These are phyloP conservation scores for Sporisorium scitamineum DNA, from an alignment of 1,284 basidiomycete species.

Conservation along the genomic window DNA sequence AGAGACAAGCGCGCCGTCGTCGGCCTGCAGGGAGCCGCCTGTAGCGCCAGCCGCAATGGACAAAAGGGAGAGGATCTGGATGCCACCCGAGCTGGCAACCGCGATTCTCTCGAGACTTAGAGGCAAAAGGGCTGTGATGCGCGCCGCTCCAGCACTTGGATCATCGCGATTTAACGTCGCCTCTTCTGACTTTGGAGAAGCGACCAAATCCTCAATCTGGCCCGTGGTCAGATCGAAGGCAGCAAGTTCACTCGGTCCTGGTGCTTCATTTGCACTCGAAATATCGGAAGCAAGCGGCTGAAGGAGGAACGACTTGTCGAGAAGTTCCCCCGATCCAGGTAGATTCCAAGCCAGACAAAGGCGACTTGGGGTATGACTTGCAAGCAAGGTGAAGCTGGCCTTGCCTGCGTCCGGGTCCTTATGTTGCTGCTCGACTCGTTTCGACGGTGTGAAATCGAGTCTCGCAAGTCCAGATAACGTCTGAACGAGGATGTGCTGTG, in stretches of 20 bases:
- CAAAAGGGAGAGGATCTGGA: conserved; percentile 17
- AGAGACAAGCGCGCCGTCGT: not conserved
- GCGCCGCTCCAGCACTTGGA: not conserved
- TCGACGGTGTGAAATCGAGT: conserved; percentile 3
- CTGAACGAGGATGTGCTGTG: conserved; percentile 18
- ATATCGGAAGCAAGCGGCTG: conserved; percentile 4
- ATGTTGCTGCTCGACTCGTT: conserved; percentile 8
- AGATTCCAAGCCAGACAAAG: conserved; percentile 31
- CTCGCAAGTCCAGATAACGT: conserved; percentile 9
- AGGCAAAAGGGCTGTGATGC: conserved; percentile 35
- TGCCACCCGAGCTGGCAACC: conserved; percentile 24
- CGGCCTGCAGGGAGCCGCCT: not conserved
- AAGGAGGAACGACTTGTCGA: conserved; percentile 30
- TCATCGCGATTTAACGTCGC: not conserved
- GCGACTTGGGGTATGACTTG: conserved; percentile 2
- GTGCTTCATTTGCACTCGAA: not conserved
- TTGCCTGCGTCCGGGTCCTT: not conserved
- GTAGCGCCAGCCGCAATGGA: conserved; percentile 10
- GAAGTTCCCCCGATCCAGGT: conserved; percentile 18
- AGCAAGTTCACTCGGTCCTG: conserved; percentile 10
- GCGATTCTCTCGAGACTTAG: conserved; percentile 45
- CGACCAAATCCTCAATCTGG: conserved; percentile 18
- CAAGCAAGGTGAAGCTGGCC: not conserved
- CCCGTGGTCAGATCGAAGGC: conserved; percentile 16
- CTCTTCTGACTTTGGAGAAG: not conserved